A percentile compares a stretch with the other conserved stretches of the same genome.
phyloP scores from a whole-genome alignment of 176 grass and related monocot genomes.

The Musa troglodytarum region DNA sequence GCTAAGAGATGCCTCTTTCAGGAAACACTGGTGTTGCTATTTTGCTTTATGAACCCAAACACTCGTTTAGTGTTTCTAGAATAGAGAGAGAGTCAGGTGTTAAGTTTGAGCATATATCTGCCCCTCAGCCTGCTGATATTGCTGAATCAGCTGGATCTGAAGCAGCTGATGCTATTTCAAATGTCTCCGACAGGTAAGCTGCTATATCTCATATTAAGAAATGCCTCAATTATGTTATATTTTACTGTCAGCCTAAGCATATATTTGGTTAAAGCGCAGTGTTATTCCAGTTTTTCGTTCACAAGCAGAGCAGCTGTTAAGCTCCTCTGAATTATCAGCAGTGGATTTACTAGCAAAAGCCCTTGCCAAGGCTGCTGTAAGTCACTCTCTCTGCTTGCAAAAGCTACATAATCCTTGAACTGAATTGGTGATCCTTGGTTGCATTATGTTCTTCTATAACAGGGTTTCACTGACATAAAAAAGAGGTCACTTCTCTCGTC shows the following conservation, averaged over 20 bases:
- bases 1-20: slow-evolving; percentile 34
- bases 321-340: slow-evolving; percentile 46
- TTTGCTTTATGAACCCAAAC: slow-evolving; percentile 79
- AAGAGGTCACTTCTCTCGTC: slow-evolving; percentile 82
- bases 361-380: slow-evolving; percentile 91
- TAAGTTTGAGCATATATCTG: slow-evolving; percentile 83
- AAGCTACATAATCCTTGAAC: background rate
- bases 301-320: slow-evolving; percentile 84
- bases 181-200: slow-evolving; percentile 77
- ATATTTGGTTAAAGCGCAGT: slow-evolving; percentile 35
- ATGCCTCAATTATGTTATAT: background rate
- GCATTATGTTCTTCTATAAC: background rate
- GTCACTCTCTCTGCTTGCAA: slow-evolving; percentile 7
- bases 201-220: background rate
- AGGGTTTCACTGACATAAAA: slow-evolving; percentile 95
- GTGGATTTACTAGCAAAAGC: slow-evolving; percentile 86
- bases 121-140: slow-evolving; percentile 77
- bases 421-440: slow-evolving; percentile 4
- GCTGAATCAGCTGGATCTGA: slow-evolving; percentile 86
- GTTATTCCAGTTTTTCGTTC: slow-evolving; percentile 80
- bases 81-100: slow-evolving; percentile 90
- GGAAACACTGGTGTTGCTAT: slow-evolving; percentile 84
- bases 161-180: slow-evolving; percentile 82
- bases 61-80: slow-evolving; percentile 39
- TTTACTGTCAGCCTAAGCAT: background rate